These are phyloP conservation scores for Sugiyamaella lignohabitans DNA, from an alignment of 805 yeast genomes.

Conservation along the genomic window DNA sequence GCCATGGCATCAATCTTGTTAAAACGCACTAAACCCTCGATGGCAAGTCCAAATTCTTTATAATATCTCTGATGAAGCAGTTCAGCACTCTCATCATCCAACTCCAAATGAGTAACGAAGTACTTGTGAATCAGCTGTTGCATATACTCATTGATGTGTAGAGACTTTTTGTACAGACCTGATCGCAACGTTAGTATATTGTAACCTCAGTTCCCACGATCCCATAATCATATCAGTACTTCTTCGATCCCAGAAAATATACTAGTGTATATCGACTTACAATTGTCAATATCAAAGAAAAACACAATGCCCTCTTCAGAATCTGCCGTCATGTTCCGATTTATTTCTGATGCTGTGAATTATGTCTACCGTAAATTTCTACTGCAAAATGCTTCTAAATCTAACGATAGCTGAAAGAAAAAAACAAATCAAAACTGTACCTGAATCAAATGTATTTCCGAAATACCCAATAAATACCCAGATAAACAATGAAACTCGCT, in stretches of 20 bases:
- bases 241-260: no score
- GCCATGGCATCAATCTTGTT: conserved; percentile 79
- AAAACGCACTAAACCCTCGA: conserved; percentile 70
- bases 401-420: no score
- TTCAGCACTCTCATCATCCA: conserved; percentile 69
- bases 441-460: no score
- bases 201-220: not conserved
- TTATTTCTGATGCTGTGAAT: no score
- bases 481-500: no score
- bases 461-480: no score
- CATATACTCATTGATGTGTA: conserved; percentile 80
- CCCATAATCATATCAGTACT: no score
- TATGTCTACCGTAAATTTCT: no score
- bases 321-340: conserved; percentile 8
- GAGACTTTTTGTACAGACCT: conserved; percentile 60
- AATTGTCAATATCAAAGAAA: conserved; percentile 91
- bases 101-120: conserved; percentile 56
- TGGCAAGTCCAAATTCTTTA: conserved; percentile 82
- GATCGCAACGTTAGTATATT: not conserved
- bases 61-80: conserved; percentile 69
- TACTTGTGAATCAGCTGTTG: conserved; percentile 76
- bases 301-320: conserved; percentile 37
- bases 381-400: no score
- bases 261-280: conserved; percentile 39
- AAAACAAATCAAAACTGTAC: no score